phyloP scores from a whole-genome alignment of 2,329 filamentous ascomycete species.

The Sporothrix pallida region DNA sequence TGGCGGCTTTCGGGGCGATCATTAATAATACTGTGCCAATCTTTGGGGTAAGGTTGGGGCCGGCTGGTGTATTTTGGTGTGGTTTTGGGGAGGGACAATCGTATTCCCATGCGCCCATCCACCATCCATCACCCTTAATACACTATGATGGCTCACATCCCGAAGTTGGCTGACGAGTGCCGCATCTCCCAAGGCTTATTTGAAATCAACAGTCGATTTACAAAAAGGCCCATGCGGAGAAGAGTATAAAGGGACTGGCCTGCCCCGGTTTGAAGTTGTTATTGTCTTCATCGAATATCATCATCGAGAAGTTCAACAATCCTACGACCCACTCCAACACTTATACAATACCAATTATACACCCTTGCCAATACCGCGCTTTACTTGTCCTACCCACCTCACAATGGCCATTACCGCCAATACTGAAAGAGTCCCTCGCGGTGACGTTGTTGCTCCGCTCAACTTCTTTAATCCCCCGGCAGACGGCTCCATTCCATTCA shows the following conservation, averaged over 20 bases:
- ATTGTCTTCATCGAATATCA: neutral
- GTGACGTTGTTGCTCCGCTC: constrained; percentile 66
- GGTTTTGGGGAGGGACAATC: neutral
- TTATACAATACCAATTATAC: too few species aligned
- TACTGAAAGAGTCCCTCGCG: constrained; percentile 55
- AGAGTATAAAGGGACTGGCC: neutral
- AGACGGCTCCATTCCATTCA: constrained; percentile 66
- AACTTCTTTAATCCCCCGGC: constrained; percentile 68
- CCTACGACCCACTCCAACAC: too few species aligned
- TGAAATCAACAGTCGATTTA: constrained; percentile 29
- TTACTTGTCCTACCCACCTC: neutral
- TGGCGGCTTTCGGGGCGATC: neutral
- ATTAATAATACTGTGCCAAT: constrained; percentile 22
- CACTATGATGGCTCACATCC: neutral
- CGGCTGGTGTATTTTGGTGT: neutral
- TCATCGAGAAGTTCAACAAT: neutral
- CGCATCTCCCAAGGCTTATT: neutral
- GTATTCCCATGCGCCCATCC: neutral
- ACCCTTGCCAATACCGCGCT: neutral
- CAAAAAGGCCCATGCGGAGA: neutral
- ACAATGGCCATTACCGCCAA: constrained; percentile 42
- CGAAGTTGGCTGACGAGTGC: constrained; percentile 7
- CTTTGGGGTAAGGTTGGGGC: neutral
- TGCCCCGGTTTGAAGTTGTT: neutral
- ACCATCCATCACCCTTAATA: neutral